A percentile compares a stretch with the other conserved stretches of the same genome.
Evolutionary conservation across 441 rosid genomes (phyloP).

Genomic region (Iberis amara): DNA sequence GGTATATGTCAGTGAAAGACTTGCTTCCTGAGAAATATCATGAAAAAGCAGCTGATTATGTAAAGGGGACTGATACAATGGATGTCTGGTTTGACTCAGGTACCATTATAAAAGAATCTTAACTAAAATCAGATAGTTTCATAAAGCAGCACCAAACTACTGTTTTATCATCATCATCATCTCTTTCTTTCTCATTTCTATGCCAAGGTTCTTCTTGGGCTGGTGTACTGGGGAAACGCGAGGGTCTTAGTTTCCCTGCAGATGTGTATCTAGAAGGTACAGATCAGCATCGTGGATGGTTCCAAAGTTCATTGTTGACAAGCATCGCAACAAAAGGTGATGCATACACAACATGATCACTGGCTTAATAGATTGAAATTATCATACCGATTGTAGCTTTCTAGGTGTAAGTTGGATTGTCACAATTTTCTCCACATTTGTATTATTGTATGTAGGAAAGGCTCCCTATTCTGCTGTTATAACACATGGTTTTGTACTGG

Average conservation of each 20-base stretch:
- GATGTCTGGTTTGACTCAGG: constrained; percentile 99
- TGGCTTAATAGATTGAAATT: constrained; percentile 12
- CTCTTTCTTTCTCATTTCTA: constrained; percentile 9
- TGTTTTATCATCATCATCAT: constrained; percentile 18
- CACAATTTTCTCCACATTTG: constrained; percentile 20
- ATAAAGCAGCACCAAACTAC: neutral
- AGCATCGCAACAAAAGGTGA: constrained; percentile 85
- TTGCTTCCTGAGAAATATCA: constrained; percentile 78
- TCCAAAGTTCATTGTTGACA: constrained; percentile 90
- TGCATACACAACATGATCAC: constrained; percentile 8
- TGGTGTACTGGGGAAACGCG: constrained; percentile 75
- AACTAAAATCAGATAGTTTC: neutral
- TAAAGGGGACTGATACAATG: constrained; percentile 96
- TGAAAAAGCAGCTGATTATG: constrained; percentile 69
- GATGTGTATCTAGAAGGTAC: constrained; percentile 96
- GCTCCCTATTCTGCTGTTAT: constrained; percentile 85
- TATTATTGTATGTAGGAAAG: constrained; percentile 49
- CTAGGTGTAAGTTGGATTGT: constrained; percentile 17
- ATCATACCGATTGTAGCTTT: constrained; percentile 10
- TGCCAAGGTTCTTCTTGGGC: constrained; percentile 98
- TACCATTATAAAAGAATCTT: constrained; percentile 20
- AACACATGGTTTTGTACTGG: constrained; percentile 97
- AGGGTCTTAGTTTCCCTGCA: constrained; percentile 68
- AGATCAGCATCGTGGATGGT: constrained; percentile 99
- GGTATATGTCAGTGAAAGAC: constrained; percentile 90